A percentile compares a stretch with the other conserved stretches of the same genome.
These are phyloP conservation scores for Citrus sp. DNA, from an alignment of 345 rosid species.

Conservation along the genomic window DNA sequence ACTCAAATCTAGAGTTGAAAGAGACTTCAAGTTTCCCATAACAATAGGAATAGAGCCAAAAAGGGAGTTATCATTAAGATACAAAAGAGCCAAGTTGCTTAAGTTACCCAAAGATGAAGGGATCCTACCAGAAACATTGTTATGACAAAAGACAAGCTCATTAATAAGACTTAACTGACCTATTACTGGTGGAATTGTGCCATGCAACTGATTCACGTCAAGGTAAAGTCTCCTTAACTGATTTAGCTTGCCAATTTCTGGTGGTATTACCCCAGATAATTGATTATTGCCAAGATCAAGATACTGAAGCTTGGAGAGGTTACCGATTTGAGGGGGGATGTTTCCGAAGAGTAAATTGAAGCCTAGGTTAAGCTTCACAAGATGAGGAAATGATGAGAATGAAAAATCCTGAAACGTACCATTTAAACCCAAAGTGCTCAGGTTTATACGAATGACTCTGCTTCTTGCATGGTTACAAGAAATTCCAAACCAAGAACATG, in stretches of 20 bases:
- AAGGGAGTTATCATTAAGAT: no score
- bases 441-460: slow-evolving; percentile 15
- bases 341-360: slow-evolving; percentile 11
- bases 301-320: slow-evolving; percentile 13
- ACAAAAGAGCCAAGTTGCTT: no score
- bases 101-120: no score
- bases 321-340: neutral
- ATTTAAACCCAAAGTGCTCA: slow-evolving; percentile 6
- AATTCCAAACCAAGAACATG: slow-evolving; percentile 24
- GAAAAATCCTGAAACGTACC: slow-evolving; percentile 26
- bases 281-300: slow-evolving; percentile 16
- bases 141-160: no score
- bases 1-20: no score
- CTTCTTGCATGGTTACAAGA: neutral
- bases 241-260: slow-evolving; percentile 12
- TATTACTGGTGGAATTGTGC: no score
- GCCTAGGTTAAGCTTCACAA: slow-evolving; percentile 17
- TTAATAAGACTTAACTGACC: no score
- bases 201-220: no score
- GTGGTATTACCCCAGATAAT: slow-evolving; percentile 13
- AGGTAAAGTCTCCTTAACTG: neutral
- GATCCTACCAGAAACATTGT: accelerated
- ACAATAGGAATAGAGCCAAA: no score
- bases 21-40: no score
- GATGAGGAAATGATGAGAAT: slow-evolving; percentile 23